phyloP scores from a whole-genome alignment of 148 eudicot genomes.

The Polygonum maritimum region DNA sequence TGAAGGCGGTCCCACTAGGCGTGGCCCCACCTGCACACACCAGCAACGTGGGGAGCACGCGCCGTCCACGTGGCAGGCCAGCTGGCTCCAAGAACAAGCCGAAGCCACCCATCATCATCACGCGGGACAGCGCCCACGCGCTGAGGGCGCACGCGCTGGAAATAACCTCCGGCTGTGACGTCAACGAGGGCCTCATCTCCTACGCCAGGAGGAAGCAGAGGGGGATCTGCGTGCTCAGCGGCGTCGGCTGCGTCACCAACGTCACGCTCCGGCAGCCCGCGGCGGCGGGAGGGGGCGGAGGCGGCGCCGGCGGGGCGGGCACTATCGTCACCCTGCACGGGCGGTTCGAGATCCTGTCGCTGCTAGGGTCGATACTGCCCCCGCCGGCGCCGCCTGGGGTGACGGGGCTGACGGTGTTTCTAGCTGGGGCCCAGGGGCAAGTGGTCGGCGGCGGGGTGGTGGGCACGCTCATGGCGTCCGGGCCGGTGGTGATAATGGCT shows the following conservation, averaged over 20 bases:
- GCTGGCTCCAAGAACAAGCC: slow-evolving; percentile 84
- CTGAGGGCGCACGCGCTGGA: slow-evolving; percentile 75
- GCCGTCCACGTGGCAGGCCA: slow-evolving; percentile 71
- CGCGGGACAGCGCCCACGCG: slow-evolving; percentile 56
- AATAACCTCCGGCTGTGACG: slow-evolving; percentile 59
- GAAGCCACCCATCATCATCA: slow-evolving; percentile 68
- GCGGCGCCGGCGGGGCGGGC: slow-evolving; percentile 25
- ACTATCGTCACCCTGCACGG: slow-evolving; percentile 63
- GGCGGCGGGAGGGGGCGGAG: slow-evolving; percentile 5
- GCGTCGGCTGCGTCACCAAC: slow-evolving; percentile 60
- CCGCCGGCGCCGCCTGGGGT: slow-evolving; percentile 61
- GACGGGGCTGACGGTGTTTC: slow-evolving; percentile 49
- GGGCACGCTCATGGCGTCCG: slow-evolving; percentile 59
- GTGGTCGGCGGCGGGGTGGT: slow-evolving; percentile 68
- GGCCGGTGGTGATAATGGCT: slow-evolving; percentile 67
- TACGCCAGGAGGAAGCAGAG: slow-evolving; percentile 62
- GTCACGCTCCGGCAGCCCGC: slow-evolving; percentile 45
- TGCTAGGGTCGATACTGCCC: slow-evolving; percentile 59
- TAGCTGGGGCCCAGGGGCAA: slow-evolving; percentile 72
- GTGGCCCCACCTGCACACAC: not conserved
- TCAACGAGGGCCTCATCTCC: slow-evolving; percentile 40
- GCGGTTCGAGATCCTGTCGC: slow-evolving; percentile 64
- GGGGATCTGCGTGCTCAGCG: slow-evolving; percentile 53
- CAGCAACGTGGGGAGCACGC: not conserved
- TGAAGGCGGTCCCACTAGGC: slow-evolving; percentile 13